phyloP scores from a whole-genome alignment of 2,329 filamentous ascomycete species.

The Onygenales sp. region DNA sequence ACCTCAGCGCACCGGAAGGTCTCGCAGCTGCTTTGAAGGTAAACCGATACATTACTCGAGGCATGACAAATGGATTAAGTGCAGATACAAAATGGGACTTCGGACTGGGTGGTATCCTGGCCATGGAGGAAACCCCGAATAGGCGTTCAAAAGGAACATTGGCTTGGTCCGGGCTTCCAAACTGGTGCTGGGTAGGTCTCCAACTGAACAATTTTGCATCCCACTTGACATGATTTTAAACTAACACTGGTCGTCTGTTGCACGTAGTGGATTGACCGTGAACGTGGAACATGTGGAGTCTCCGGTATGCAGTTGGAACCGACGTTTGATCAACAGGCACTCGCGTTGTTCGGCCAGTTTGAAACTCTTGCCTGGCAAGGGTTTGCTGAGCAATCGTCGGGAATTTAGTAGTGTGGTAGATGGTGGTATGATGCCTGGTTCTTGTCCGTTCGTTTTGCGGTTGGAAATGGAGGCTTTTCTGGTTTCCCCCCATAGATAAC shows the following conservation, averaged over 20 bases:
- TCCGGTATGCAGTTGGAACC: slow-evolving; percentile 27
- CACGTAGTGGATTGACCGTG: slow-evolving; percentile 30
- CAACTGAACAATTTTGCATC: neutral
- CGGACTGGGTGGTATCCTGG: slow-evolving; percentile 35
- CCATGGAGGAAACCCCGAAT: slow-evolving; percentile 31
- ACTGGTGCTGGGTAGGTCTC: slow-evolving; percentile 35
- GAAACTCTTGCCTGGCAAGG: neutral
- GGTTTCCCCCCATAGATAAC: too few species aligned
- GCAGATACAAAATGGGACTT: slow-evolving; percentile 25
- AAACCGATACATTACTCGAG: slow-evolving; percentile 9
- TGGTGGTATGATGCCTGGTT: too few species aligned
- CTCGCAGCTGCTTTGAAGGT: slow-evolving; percentile 24
- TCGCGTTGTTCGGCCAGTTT: neutral
- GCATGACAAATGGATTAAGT: slow-evolving; percentile 27
- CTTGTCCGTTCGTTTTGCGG: too few species aligned
- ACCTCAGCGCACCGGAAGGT: slow-evolving; percentile 18
- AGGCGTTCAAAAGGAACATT: slow-evolving; percentile 37
- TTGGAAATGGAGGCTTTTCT: too few species aligned
- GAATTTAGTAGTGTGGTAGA: too few species aligned
- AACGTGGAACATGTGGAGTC: slow-evolving; percentile 37
- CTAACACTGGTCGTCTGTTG: neutral
- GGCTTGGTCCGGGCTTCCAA: slow-evolving; percentile 39
- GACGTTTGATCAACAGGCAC: neutral
- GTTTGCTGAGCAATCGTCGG: too few species aligned
- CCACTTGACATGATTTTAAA: neutral